phyloP scores from a whole-genome alignment of 108 stramenopile species.

The Conticribra weissflogii region DNA sequence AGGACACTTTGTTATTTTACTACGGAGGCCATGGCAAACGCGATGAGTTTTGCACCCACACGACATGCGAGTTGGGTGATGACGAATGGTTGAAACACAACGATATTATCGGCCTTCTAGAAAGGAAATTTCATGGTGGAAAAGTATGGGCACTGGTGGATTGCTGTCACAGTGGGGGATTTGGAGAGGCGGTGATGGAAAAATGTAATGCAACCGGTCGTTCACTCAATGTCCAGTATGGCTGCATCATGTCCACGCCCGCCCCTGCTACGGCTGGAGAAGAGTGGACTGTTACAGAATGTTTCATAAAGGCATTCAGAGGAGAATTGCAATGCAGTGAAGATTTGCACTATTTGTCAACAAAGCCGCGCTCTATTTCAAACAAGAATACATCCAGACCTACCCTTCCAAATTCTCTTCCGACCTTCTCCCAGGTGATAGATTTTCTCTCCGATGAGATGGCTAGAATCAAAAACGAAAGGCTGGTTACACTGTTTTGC shows the following conservation, averaged over 20 bases:
- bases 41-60: constrained; percentile 25
- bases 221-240: constrained; percentile 33
- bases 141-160: constrained; percentile 39
- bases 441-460: constrained; percentile 52
- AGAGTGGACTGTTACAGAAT: constrained; percentile 50
- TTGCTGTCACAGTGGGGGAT: constrained; percentile 46
- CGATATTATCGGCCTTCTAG: constrained; percentile 39
- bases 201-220: constrained; percentile 11
- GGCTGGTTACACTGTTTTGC: constrained; percentile 37
- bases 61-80: not conserved
- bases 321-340: constrained; percentile 28
- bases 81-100: constrained; percentile 31
- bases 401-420: not conserved
- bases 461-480: constrained; percentile 39
- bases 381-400: constrained; percentile 3
- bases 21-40: constrained; percentile 47
- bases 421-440: constrained; percentile 45
- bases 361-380: no score
- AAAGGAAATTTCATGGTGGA: constrained; percentile 30
- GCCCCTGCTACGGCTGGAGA: constrained; percentile 31
- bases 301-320: constrained; percentile 34
- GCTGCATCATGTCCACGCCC: constrained; percentile 42
- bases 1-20: constrained; percentile 37
- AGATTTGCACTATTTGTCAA: no score
- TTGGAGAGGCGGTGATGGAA: constrained; percentile 36